Base-by-base conservation (phyloP, 306 rosid genomes). In the Clitoria ternatea region DNA sequence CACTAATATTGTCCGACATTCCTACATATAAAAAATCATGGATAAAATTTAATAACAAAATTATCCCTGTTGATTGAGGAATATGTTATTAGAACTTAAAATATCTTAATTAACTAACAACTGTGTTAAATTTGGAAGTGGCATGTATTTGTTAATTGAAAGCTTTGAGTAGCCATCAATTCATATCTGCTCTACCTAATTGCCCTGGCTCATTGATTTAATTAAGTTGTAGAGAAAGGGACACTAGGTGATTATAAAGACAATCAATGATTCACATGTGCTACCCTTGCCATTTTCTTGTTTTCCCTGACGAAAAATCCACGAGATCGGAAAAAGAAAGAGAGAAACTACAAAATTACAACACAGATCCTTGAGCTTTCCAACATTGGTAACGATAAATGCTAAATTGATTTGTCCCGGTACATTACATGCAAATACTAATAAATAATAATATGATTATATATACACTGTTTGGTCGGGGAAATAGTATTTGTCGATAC, bases 181-280 rank as follows among this genome's bases (percentile, higher is more conserved):
- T 85, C 78, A 71, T 78, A 84, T 87, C 90, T 75, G 35, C 87
- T 72, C 81, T 66, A 88, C 92, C 95, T 69, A 88, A 85, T 82
- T 72, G 79, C 33, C 81, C 54, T 42, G 47, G 82, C 67, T 65
- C 72, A 49, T 39, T 47, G 66, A 59, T 70, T 79, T 63, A 69
- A 39, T 77, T 77, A 66, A 35, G 20, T 23, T 45, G 13, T 14
- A 68, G 63, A 13, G 77, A 39, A 73, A 80, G 64, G 12, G 83
- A 73, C 72, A 60, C 76, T 23, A n/a, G 32, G 53, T 62, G 10
- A 69, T 29, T 22, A 48, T 42, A 77, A 59, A 70, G 24, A 48
- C 48, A 69, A 43, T 8, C 29, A 49, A 29, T 40, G 14, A 33
- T 73, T 73, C 35, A 71, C 44, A 39, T 55, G 10, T 40, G 27